phyloP scores from a whole-genome alignment of 805 yeast genomes.

The Saccharomycopsis fodiens region DNA sequence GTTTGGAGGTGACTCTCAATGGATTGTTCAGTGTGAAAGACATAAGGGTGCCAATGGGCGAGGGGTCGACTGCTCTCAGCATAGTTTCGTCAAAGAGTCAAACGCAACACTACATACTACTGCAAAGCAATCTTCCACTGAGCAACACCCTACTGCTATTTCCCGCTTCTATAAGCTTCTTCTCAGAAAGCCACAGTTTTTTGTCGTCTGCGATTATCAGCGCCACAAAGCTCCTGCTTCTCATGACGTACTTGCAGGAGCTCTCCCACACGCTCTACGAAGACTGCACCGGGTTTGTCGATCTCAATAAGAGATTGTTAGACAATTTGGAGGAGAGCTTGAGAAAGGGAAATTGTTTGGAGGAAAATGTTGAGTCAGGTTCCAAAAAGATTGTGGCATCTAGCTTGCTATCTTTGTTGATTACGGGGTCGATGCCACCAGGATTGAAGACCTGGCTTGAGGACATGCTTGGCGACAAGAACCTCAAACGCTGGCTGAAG shows the following conservation, averaged over 20 bases:
- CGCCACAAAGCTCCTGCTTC: slow-evolving; percentile 28
- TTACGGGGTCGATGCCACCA: slow-evolving; percentile 44
- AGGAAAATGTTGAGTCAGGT: too few species aligned
- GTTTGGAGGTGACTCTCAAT: slow-evolving; percentile 26
- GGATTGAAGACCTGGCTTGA: slow-evolving; percentile 50
- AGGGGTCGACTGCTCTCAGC: not conserved
- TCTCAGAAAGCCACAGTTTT: slow-evolving; percentile 1
- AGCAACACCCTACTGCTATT: not conserved
- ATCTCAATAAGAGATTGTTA: slow-evolving; percentile 30
- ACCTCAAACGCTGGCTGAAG: slow-evolving; percentile 47
- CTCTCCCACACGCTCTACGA: slow-evolving; percentile 25
- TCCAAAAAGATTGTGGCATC: too few species aligned
- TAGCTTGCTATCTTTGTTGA: too few species aligned
- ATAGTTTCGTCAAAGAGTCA: not conserved
- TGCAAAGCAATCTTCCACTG: too few species aligned
- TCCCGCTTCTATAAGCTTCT: slow-evolving; percentile 1
- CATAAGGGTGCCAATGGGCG: too few species aligned
- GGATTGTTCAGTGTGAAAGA: slow-evolving; percentile 24
- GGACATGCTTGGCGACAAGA: slow-evolving; percentile 62
- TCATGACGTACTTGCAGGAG: slow-evolving; percentile 30
- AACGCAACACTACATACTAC: not conserved
- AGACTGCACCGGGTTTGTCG: slow-evolving; percentile 32
- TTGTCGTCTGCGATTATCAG: slow-evolving; percentile 8
- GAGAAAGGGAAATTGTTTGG: too few species aligned
- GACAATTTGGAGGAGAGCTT: too few species aligned